Evolutionary conservation across 768 basidiomycete genomes (phyloP).

Genomic region (Russula earlei): DNA sequence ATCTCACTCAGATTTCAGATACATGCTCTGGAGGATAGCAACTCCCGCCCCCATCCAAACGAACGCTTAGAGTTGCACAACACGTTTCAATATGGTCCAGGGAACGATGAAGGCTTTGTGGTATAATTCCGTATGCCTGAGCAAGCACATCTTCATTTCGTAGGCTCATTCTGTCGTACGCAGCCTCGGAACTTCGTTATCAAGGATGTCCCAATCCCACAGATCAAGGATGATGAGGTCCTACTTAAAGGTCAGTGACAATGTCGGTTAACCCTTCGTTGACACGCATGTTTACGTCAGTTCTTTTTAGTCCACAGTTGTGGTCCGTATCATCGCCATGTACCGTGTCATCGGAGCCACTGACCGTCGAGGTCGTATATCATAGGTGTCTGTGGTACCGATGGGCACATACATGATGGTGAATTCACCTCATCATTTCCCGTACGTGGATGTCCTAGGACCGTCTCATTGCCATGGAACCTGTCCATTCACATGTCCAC

Average conservation of each 20-base stretch:
- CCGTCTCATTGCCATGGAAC: not conserved
- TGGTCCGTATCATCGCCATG: slow-evolving; percentile 15
- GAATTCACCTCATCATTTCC: slow-evolving; percentile 68
- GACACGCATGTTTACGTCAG: not conserved
- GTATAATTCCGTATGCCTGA: slow-evolving; percentile 47
- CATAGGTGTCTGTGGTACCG: slow-evolving; percentile 59
- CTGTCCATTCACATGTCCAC: not conserved
- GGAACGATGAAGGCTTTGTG: slow-evolving; percentile 69
- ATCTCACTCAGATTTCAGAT: not conserved
- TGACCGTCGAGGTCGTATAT: slow-evolving; percentile 5
- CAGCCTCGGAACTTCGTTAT: slow-evolving; percentile 62
- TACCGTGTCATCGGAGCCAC: not conserved
- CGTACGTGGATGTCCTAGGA: slow-evolving; percentile 28
- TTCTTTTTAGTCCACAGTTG: slow-evolving; percentile 22
- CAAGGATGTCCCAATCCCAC: slow-evolving; percentile 57
- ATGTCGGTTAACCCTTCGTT: not conserved
- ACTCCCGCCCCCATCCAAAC: not conserved
- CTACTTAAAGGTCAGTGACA: slow-evolving; percentile 52
- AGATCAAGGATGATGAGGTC: slow-evolving; percentile 58
- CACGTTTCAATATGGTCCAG: slow-evolving; percentile 44
- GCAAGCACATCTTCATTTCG: not conserved
- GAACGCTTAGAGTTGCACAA: no score
- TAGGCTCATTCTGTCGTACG: slow-evolving; percentile 14
- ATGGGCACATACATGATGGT: slow-evolving; percentile 52
- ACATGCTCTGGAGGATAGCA: no score